phyloP scores from a whole-genome alignment of 2,329 filamentous ascomycete genomes.

The Colletotrichum musicola region DNA sequence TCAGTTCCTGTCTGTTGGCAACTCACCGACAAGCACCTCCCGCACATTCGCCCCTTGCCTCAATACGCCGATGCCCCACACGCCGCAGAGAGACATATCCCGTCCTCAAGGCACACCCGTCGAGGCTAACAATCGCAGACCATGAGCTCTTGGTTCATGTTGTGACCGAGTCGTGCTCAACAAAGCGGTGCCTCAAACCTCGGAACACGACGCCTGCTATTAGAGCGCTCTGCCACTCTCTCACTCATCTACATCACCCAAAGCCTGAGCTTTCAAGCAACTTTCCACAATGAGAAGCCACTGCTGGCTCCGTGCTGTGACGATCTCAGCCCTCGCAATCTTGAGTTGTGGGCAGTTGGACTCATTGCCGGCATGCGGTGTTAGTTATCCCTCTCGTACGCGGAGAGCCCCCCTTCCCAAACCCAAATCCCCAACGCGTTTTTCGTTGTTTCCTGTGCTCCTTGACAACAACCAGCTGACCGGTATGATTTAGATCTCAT shows the following conservation, averaged over 20 bases:
- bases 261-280: neutral
- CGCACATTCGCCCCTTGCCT: conserved; percentile 15
- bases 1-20: conserved; percentile 13
- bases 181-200: conserved; percentile 6
- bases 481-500: conserved; percentile 14
- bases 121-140: conserved; percentile 10
- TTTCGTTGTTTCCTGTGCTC: neutral
- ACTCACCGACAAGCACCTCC: conserved; percentile 6
- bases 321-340: neutral
- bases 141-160: conserved; percentile 31
- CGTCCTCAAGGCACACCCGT: neutral
- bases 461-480: conserved; percentile 2
- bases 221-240: neutral
- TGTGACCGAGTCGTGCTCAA: conserved; percentile 32
- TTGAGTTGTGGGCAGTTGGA: conserved; percentile 30
- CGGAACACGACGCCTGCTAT: neutral
- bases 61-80: conserved; percentile 12
- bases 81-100: neutral
- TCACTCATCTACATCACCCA: neutral
- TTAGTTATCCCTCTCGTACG: conserved; percentile 22
- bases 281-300: conserved; percentile 20
- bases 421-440: too few species aligned
- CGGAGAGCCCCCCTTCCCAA: too few species aligned
- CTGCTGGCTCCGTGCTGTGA: conserved; percentile 3
- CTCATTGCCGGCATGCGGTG: conserved; percentile 36